Conservation (phyloP, 495 filamentous ascomycete genomes). For the Penicillium lividum region DNA sequence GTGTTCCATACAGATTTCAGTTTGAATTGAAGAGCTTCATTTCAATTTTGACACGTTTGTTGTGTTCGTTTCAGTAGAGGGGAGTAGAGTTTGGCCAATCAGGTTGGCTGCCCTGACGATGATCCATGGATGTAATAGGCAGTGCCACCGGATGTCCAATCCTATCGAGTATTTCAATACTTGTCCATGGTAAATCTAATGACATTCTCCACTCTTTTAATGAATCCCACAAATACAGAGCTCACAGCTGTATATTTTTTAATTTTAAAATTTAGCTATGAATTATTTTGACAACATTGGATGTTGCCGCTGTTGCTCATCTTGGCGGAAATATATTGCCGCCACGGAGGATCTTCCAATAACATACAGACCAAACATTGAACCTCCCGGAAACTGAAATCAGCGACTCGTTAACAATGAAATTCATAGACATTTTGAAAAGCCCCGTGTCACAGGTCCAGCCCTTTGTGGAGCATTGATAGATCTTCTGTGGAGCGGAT, state of each 20-base stretch:
- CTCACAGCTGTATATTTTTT: too few relatives aligned
- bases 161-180: slow-evolving; percentile 2
- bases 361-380: neutral
- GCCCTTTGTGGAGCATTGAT: slow-evolving; percentile 8
- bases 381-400: neutral
- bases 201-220: neutral
- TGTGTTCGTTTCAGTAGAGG: too few relatives aligned
- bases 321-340: neutral
- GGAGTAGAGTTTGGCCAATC: neutral
- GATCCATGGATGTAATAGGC: neutral
- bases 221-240: slow-evolving; percentile 2
- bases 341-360: neutral
- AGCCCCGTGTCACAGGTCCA: slow-evolving; percentile 6
- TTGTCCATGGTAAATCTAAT: slow-evolving; percentile 2
- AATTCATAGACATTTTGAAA: neutral
- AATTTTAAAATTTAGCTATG: too few relatives aligned
- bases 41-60: too few relatives aligned
- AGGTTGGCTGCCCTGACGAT: neutral
- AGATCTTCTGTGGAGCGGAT: slow-evolving; percentile 4
- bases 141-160: slow-evolving; percentile 13
- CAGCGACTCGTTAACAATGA: neutral
- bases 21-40: too few relatives aligned
- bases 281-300: too few relatives aligned
- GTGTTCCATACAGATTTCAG: too few relatives aligned
- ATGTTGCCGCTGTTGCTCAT: neutral